Evolutionary conservation across 306 rosid species (phyloP), one percentile per base, ranked within the genome.

Genomic region (Prunus davidiana): DNA sequence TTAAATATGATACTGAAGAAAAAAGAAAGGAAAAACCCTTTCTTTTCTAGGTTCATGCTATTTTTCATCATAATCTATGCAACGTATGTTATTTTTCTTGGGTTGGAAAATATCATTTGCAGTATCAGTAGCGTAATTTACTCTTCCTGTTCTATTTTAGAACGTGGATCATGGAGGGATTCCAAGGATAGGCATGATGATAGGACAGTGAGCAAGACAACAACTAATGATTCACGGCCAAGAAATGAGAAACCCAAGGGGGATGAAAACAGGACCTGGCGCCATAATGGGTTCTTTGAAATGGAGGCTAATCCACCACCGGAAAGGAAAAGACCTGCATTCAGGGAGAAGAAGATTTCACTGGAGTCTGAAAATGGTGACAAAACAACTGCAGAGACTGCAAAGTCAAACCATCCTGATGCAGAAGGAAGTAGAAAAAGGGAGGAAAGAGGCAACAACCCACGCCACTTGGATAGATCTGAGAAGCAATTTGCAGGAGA

Each of bases 281-380:
- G 81, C 81, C 91, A 79, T 76, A 89, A 84, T 67, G 82, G 86
- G 57, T 79, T 84, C 76, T n/a, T 79, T 25, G 89, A 89, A 83
- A 76, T 82, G 76, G 88, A 87, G 75, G 87, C 84, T 50, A 88
- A 82, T 66, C 80, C 76, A 18, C 79, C 89, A 69, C 70, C 86
- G 68, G 65, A 71, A 47, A 91, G 89, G 87, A 95, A 84, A 83
- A 86, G 96, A 71, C 93, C 95, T 15, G 88, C 97, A 71, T 94
- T 94, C 79, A 87, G 91, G 84, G 98, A 94, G 93, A 90, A 85
- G 82, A 94, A 94, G 80, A 79, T 84, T 77, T 77, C 82, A 9
- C 78, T 57, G 28, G 87, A 86, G 54, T 83, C 88, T 50, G 87
- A 76, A 64, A 81, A 79, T 77, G 79, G 76, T 72, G 84, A 87